phyloP scores from a whole-genome alignment of 2,329 filamentous ascomycete genomes.

The Tolypocladium ovalisporum region DNA sequence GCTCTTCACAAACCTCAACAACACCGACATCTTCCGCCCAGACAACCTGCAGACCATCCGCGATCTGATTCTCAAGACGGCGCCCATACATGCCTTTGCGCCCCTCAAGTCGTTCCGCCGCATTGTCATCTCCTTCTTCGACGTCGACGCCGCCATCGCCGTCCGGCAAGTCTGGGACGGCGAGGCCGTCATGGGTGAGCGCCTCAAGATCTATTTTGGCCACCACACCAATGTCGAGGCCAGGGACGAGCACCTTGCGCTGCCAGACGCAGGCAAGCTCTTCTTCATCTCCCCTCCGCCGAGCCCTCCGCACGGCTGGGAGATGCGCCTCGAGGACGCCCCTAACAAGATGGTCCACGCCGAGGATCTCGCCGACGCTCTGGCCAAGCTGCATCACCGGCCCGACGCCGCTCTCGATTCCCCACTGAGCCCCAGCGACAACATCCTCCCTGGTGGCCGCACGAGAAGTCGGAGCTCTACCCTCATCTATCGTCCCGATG shows the following conservation, averaged over 20 bases:
- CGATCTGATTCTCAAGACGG: slow-evolving; percentile 57
- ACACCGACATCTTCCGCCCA: slow-evolving; percentile 61
- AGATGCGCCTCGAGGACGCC: slow-evolving; percentile 55
- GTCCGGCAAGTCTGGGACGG: slow-evolving; percentile 66
- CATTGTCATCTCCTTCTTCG: slow-evolving; percentile 70
- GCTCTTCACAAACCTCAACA: slow-evolving; percentile 70
- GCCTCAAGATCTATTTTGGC: slow-evolving; percentile 59
- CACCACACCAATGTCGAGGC: slow-evolving; percentile 46
- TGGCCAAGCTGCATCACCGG: slow-evolving; percentile 49
- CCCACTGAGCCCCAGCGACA: slow-evolving; percentile 20
- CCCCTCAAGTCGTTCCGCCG: slow-evolving; percentile 75
- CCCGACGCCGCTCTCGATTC: slow-evolving; percentile 12
- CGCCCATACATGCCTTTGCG: slow-evolving; percentile 65
- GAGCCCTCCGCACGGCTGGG: slow-evolving; percentile 58
- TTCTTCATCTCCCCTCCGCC: slow-evolving; percentile 65
- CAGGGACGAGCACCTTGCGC: slow-evolving; percentile 47
- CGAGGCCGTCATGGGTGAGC: slow-evolving; percentile 60
- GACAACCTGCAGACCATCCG: slow-evolving; percentile 65
- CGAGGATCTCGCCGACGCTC: slow-evolving; percentile 55
- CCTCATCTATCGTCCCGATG: slow-evolving; percentile 53
- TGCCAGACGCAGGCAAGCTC: slow-evolving; percentile 58
- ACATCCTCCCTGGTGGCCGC: slow-evolving; percentile 11
- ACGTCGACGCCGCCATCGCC: slow-evolving; percentile 55
- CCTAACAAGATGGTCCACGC: slow-evolving; percentile 61
- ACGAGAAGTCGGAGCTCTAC: slow-evolving; percentile 52